Base-by-base conservation (phyloP, 148 eudicot species). In the Hydrangea macrophylla region DNA sequence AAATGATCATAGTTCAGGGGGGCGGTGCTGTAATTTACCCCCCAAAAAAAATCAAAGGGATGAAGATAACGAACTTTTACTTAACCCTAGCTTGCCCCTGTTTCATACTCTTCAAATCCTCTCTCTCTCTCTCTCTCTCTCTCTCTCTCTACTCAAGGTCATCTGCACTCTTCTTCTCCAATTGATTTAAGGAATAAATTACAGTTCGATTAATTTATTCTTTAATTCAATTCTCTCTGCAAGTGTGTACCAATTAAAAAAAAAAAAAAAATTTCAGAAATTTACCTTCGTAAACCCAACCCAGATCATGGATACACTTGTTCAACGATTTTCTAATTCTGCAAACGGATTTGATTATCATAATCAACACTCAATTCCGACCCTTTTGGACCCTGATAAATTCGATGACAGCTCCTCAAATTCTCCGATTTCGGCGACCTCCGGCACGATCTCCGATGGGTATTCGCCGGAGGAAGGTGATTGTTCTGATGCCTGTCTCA, bases 401-500 rank as follows among this genome's bases (percentile, higher is more conserved):
- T 62, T 33, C 39, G 61, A 70, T 40, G 74, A 57, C 33, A 30
- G 51, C 1, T 28, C 44, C 28, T 13, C 27, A 31, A 63, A 59
- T 67, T 65, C 64, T 44, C 69, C 65, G 36, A 59, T n/a, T n/a
- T 40, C 73, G 22, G 56, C 75, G 28, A 65, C 67, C 36, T 53
- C 72, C 3, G 62, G 48, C 65, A 13, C 51, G 28, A 64, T 36
- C 50, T 55, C 60, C 26, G 72, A 72, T 56, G 82, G 74, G 25
- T 55, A 78, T 50, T 64, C 36, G 45, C 2, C 64, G 25, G 65
- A 24, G 31, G 58, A 55, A 6, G 10, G 55, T 0, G 87, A 85
- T 62, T 76, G 66, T 56, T 85, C 81, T 42, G 86, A 88, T 74
- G 77, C 78, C 45, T 76, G 84, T 8, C 70, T 81, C 18, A 72